A percentile compares a stretch with the other conserved stretches of the same genome.
Conservation (phyloP, 148 eudicot genomes). For the Rhododendron henanense region DNA sequence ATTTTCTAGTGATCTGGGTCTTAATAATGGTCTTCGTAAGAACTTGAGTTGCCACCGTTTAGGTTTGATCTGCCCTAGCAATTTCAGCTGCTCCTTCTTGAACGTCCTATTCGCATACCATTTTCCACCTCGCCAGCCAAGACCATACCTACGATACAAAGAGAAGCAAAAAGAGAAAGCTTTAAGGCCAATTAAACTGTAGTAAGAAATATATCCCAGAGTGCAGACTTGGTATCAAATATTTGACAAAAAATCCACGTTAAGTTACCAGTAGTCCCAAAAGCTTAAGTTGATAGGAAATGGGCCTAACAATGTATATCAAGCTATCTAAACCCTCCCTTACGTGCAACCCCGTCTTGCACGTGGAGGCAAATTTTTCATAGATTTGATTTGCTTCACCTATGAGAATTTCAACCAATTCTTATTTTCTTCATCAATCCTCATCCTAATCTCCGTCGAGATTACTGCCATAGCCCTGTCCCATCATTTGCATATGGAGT, state of each 20-base stretch:
- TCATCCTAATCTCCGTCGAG: background rate
- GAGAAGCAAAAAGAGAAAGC: slow-evolving; percentile 1
- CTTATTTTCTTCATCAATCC: background rate
- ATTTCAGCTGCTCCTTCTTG: slow-evolving; percentile 78
- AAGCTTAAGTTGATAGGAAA: background rate
- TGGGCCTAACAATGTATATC: background rate
- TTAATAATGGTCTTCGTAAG: slow-evolving; percentile 47
- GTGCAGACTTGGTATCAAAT: background rate
- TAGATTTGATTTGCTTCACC: background rate
- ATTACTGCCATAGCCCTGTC: background rate
- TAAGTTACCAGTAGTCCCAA: background rate
- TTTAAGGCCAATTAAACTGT: background rate
- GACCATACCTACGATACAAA: slow-evolving; percentile 48
- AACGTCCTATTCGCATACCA: slow-evolving; percentile 80
- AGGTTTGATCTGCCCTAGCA: slow-evolving; percentile 75
- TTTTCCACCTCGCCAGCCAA: slow-evolving; percentile 94
- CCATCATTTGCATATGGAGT: background rate
- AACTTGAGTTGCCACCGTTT: slow-evolving; percentile 63
- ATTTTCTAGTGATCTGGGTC: slow-evolving; percentile 36
- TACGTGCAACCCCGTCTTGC: background rate
- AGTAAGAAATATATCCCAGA: background rate
- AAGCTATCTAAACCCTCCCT: background rate
- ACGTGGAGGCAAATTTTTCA: background rate
- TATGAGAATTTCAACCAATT: background rate
- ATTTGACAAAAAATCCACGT: background rate